Evolutionary conservation across 75 land plant species (phyloP).

Genomic region (Sequoia sempervirens): DNA sequence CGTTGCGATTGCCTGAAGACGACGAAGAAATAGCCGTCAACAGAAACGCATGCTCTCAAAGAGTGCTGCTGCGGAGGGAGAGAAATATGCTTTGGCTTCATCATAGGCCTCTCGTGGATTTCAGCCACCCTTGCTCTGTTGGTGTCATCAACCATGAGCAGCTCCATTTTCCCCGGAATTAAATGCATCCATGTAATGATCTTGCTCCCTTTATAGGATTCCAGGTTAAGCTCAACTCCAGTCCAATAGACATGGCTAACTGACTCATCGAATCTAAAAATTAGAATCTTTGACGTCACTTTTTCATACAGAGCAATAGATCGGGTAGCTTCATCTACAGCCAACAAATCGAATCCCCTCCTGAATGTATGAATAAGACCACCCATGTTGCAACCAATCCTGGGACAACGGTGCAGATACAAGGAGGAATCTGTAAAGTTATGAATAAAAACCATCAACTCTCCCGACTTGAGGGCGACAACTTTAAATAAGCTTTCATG

Average conservation of each 20-base stretch:
- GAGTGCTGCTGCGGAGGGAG: constrained; percentile 8
- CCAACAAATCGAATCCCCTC: constrained; percentile 17
- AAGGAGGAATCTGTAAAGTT: background rate
- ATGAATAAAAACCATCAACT: constrained; percentile 15
- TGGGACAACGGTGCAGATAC: constrained; percentile 16
- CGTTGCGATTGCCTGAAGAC: background rate
- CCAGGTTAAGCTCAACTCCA: constrained; percentile 16
- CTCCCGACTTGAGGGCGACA: constrained; percentile 19
- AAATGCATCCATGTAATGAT: constrained; percentile 26
- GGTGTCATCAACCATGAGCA: constrained; percentile 25
- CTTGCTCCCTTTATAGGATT: constrained; percentile 11
- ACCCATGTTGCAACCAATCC: constrained; percentile 1
- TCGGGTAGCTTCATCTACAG: constrained; percentile 27
- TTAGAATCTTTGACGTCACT: background rate
- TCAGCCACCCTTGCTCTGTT: constrained; percentile 17
- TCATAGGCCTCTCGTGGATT: constrained; percentile 15
- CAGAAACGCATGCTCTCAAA: constrained; percentile 24
- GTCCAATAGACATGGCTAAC: constrained; percentile 11
- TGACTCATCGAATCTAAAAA: constrained; percentile 20
- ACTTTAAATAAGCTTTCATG: constrained; percentile 4
- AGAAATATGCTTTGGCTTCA: constrained; percentile 16
- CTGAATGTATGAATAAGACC: constrained; percentile 10
- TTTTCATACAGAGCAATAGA: constrained; percentile 18
- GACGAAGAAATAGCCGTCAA: constrained; percentile 21
- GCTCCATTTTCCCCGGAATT: constrained; percentile 28